These are phyloP conservation scores for Sporothrix dimorphospora DNA, from an alignment of 2,329 filamentous ascomycete genomes.

Conservation along the genomic window DNA sequence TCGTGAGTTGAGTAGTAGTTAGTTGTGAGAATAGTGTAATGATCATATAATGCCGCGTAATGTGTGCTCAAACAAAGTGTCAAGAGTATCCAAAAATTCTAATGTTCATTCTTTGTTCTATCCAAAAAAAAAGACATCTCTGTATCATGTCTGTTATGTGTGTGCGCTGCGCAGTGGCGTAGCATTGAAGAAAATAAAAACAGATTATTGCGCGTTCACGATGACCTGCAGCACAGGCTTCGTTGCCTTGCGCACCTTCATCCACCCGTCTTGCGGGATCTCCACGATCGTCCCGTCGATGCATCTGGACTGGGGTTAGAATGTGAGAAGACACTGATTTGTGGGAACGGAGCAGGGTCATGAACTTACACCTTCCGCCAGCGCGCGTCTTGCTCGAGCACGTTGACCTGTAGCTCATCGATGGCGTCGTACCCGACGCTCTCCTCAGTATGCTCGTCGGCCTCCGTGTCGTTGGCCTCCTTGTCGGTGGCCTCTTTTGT, in stretches of 20 bases:
- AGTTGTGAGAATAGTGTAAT: background rate
- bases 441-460: slow-evolving; percentile 49
- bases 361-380: slow-evolving; percentile 71
- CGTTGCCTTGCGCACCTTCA: slow-evolving; percentile 62
- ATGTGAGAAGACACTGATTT: background rate
- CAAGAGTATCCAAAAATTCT: background rate
- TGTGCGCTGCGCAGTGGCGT: background rate
- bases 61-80: background rate
- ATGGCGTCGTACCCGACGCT: slow-evolving; percentile 72
- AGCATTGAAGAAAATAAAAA: background rate
- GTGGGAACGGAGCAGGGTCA: too few species aligned
- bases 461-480: slow-evolving; percentile 53
- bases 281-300: slow-evolving; percentile 88
- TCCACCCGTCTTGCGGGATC: slow-evolving; percentile 70
- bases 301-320: slow-evolving; percentile 51
- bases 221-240: slow-evolving; percentile 50
- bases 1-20: background rate
- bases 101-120: slow-evolving; percentile 5
- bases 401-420: slow-evolving; percentile 66
- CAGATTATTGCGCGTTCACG: slow-evolving; percentile 40
- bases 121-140: slow-evolving; percentile 20
- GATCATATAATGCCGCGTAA: background rate
- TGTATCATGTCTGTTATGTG: background rate
- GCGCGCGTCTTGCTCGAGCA: slow-evolving; percentile 66
- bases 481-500: slow-evolving; percentile 49